Conservation (phyloP, 805 yeast species). For the Cyberlindnera saturnus region DNA sequence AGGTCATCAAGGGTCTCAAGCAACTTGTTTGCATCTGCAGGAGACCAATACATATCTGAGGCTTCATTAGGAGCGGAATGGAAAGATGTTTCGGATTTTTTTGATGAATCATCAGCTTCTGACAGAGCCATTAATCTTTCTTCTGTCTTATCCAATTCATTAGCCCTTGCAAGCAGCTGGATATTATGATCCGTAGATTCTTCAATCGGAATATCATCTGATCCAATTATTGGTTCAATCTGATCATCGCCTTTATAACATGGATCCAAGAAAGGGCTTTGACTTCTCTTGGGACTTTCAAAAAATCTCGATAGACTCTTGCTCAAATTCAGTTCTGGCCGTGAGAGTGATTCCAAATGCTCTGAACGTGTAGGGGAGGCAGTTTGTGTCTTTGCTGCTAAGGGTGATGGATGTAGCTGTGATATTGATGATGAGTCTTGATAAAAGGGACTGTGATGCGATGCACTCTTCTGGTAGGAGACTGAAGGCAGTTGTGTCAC, state of each 20-base stretch:
- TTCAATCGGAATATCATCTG: conserved; percentile 23
- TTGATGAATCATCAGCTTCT: not conserved
- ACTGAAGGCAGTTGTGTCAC: too few relatives aligned
- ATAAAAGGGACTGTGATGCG: too few relatives aligned
- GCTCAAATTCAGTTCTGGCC: not conserved
- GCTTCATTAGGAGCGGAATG: conserved; percentile 9
- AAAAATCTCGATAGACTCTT: conserved; percentile 8
- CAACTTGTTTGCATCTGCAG: conserved; percentile 25
- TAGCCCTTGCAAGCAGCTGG: not conserved
- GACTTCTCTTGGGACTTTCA: conserved; percentile 19
- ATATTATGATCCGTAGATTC: conserved; percentile 26
- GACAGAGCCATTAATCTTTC: not conserved
- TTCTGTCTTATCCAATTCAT: not conserved
- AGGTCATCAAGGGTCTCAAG: conserved; percentile 25
- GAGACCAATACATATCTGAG: conserved; percentile 19
- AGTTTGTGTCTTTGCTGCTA: conserved; percentile 6
- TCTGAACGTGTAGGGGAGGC: conserved; percentile 6
- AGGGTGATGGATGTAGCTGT: conserved; percentile 9
- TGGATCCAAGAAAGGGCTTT: conserved; percentile 23
- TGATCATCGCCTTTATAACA: conserved; percentile 15
- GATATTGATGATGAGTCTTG: conserved; percentile 2
- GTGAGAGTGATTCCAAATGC: conserved; percentile 9
- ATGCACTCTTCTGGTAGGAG: too few relatives aligned
- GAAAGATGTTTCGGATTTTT: conserved; percentile 2
- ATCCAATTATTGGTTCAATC: conserved; percentile 5